These are phyloP conservation scores for Tulasnella calospora DNA, from an alignment of 768 basidiomycete genomes.

Conservation along the genomic window DNA sequence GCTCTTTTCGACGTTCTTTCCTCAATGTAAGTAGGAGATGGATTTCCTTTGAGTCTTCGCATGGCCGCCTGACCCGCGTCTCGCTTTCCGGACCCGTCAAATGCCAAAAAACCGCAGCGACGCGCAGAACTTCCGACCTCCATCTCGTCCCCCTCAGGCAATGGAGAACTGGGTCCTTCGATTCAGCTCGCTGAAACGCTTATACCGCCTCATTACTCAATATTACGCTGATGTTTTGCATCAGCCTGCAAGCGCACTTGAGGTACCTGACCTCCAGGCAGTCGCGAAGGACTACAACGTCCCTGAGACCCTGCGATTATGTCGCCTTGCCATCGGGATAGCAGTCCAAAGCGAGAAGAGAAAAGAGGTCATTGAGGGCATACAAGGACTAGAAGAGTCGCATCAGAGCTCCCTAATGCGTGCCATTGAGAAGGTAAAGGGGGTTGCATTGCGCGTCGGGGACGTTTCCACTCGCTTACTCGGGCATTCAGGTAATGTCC, in stretches of 20 bases:
- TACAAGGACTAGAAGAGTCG: constrained; percentile 73
- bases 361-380: constrained; percentile 81
- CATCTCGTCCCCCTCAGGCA: constrained; percentile 54
- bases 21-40: constrained; percentile 53
- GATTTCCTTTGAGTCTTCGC: no score
- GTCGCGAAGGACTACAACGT: constrained; percentile 73
- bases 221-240: constrained; percentile 81
- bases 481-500: constrained; percentile 58
- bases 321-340: constrained; percentile 76
- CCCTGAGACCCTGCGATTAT: constrained; percentile 63
- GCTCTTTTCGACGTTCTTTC: constrained; percentile 71
- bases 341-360: constrained; percentile 87
- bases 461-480: background rate
- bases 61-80: background rate
- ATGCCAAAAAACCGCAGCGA: constrained; percentile 48
- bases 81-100: background rate
- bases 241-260: constrained; percentile 61
- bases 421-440: constrained; percentile 78
- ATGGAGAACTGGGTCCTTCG: constrained; percentile 88
- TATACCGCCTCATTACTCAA: constrained; percentile 83
- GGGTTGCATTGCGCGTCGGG: background rate
- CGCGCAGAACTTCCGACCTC: constrained; percentile 66
- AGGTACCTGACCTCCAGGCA: constrained; percentile 82
- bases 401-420: constrained; percentile 90
- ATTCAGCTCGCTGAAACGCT: constrained; percentile 73